A percentile compares a stretch with the other conserved stretches of the same genome.
Conservation (phyloP, 1,284 basidiomycete species). For the Xerocomus minutiporus region DNA sequence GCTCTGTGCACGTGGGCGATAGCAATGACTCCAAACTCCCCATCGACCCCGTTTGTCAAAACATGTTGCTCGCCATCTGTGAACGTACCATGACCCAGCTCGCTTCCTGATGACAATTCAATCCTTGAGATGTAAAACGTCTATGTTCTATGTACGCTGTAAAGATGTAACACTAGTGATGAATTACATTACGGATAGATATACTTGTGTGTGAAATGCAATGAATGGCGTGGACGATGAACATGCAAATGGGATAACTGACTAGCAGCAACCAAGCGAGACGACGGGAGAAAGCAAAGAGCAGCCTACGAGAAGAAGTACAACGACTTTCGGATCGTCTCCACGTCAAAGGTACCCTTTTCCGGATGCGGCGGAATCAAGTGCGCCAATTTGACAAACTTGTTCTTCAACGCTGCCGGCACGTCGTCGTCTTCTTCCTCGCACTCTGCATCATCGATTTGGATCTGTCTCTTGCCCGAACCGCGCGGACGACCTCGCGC, state of each 20-base stretch:
- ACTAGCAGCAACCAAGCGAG: constrained; percentile 1
- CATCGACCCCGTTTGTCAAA: constrained; percentile 24
- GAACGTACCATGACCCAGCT: constrained; percentile 24
- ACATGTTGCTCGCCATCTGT: constrained; percentile 28
- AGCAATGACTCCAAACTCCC: background rate
- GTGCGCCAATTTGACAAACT: constrained; percentile 75
- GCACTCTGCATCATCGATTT: constrained; percentile 12
- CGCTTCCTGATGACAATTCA: background rate
- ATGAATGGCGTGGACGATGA: background rate
- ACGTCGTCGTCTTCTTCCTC: constrained; percentile 18
- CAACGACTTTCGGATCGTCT: constrained; percentile 72
- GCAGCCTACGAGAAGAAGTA: constrained; percentile 82
- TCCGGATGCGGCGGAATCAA: constrained; percentile 80
- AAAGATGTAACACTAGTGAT: constrained; percentile 12
- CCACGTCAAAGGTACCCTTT: constrained; percentile 88
- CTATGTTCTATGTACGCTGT: constrained; percentile 13
- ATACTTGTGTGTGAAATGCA: background rate
- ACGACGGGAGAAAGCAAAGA: background rate
- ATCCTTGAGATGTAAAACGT: too few relatives aligned
- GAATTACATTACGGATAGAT: constrained; percentile 25
- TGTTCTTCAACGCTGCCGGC: constrained; percentile 39
- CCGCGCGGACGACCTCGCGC: constrained; percentile 18
- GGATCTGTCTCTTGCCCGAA: constrained; percentile 10
- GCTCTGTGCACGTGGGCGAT: background rate
- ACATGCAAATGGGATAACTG: background rate